Evolutionary conservation across 441 rosid species (phyloP), one percentile per base, ranked within the genome.

Genomic region (Rhodomyrtus psidioides): DNA sequence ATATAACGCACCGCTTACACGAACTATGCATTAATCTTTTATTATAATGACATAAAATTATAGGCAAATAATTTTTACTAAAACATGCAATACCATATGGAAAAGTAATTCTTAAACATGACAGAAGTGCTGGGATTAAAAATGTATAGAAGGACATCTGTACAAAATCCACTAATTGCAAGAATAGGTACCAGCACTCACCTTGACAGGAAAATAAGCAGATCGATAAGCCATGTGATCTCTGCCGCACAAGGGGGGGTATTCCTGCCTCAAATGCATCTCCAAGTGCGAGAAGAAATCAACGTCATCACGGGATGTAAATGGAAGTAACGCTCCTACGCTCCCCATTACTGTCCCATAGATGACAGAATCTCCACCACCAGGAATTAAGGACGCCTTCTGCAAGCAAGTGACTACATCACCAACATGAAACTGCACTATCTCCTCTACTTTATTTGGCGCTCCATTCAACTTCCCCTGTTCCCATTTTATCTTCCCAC

Each of bases 401-500:
- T 95, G 98, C 93, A 96, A 84, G 91, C 95, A 91, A 9, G 95
- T 94, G 62, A 94, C 95, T 49, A 94, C 95, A 90, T 96, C 99
- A 49, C 98, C 99, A 26, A 94, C 92, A 86, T 97, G 99, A 90
- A 97, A 96, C 91, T 97, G 99, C 59, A 95, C 98, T 65, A 97
- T 94, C 92, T 96, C 99, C 89, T 95, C 99, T 81, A 96, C 91
- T 92, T 97, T 97, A 93, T 96, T 94, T 6, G 98, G 98, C 42
- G 99, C 99, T 90, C 99, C 99, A 83, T 97, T 96, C 60, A 96
- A 96, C 91, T 91, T 97, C 86, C 99, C 99, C 86, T 96, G 98
- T 91, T 96, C 99, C 99, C 99, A 97, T 87, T 97, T 97, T 88
- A 97, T 95, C 91, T 94, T 97, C 86, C 99, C 98, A 42, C 98